These are phyloP conservation scores for Fusarium coicis DNA, from an alignment of 2,329 filamentous ascomycete genomes.

Conservation along the genomic window DNA sequence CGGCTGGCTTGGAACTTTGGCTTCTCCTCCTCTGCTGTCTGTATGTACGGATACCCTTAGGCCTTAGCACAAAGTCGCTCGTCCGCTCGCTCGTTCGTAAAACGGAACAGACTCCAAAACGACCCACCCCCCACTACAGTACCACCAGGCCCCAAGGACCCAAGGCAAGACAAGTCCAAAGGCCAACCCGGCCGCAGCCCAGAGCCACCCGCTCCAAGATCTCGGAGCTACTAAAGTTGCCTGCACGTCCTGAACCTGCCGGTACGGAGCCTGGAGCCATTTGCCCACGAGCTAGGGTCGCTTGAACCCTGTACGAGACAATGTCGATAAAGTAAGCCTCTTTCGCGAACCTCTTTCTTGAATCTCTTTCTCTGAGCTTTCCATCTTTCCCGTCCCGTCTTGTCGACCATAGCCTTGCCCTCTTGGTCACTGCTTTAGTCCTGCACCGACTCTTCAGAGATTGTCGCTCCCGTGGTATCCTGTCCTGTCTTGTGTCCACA, in stretches of 20 bases:
- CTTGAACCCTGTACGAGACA: slow-evolving; percentile 51
- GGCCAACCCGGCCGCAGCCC: slow-evolving; percentile 38
- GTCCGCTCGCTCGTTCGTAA: slow-evolving; percentile 7
- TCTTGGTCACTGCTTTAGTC: slow-evolving; percentile 29
- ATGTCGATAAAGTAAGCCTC: slow-evolving; percentile 67
- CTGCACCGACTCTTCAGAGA: slow-evolving; percentile 16
- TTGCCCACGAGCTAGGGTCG: slow-evolving; percentile 49
- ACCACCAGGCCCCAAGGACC: slow-evolving; percentile 33
- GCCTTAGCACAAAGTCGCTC: slow-evolving; percentile 26
- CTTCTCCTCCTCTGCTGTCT: slow-evolving; percentile 4
- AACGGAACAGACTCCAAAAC: slow-evolving; percentile 38
- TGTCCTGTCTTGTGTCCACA: slow-evolving; percentile 18
- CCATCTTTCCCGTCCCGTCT: slow-evolving; percentile 36
- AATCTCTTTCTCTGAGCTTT: slow-evolving; percentile 37
- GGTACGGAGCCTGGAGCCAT: slow-evolving; percentile 47
- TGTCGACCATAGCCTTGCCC: slow-evolving; percentile 20
- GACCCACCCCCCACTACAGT: slow-evolving; percentile 44
- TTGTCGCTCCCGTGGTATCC: slow-evolving; percentile 14
- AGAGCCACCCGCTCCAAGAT: slow-evolving; percentile 46
- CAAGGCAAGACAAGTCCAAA: slow-evolving; percentile 39
- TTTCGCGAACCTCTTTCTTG: slow-evolving; percentile 43
- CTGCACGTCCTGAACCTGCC: slow-evolving; percentile 46
- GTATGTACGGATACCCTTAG: not conserved
- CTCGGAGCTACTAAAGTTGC: slow-evolving; percentile 47
- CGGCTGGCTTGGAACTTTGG: slow-evolving; percentile 30